phyloP scores from a whole-genome alignment of 2,329 filamentous ascomycete genomes.

The Aspergillus terreus region DNA sequence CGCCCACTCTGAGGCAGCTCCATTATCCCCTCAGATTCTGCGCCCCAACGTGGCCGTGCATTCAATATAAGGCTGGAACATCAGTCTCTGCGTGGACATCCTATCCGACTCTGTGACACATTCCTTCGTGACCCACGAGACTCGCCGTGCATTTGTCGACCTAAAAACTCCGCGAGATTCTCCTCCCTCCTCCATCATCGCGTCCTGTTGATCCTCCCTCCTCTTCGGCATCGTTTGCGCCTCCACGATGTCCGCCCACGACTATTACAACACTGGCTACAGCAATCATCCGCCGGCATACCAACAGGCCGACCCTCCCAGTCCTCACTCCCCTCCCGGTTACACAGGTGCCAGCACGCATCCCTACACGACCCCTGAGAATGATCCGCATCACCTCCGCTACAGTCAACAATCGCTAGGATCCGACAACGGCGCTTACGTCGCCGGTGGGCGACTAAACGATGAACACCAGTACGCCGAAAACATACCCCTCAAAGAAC shows the following conservation, averaged over 20 bases:
- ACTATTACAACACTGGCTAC: slow-evolving; percentile 58
- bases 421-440: slow-evolving; percentile 31
- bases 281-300: slow-evolving; percentile 30
- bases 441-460: slow-evolving; percentile 27
- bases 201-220: slow-evolving; percentile 3
- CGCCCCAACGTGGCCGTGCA: slow-evolving; percentile 10
- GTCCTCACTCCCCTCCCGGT: slow-evolving; percentile 17
- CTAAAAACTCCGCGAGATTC: not conserved
- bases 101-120: not conserved
- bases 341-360: slow-evolving; percentile 23
- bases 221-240: not conserved
- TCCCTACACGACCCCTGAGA: slow-evolving; percentile 39
- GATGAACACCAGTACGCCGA: slow-evolving; percentile 38
- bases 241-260: slow-evolving; percentile 58
- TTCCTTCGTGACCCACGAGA: not conserved
- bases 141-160: not conserved
- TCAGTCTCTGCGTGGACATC: not conserved
- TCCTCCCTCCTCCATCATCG: not conserved
- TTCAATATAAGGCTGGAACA: not conserved
- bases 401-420: slow-evolving; percentile 36
- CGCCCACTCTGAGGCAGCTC: not conserved
- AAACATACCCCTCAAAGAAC: slow-evolving; percentile 39
- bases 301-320: slow-evolving; percentile 32
- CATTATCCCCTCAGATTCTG: not conserved
- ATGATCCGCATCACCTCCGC: slow-evolving; percentile 35